Evolutionary conservation across 2,329 filamentous ascomycete genomes (phyloP), one percentile per base, ranked within the genome.

Genomic region (Hymenoscyphus fraxineus): DNA sequence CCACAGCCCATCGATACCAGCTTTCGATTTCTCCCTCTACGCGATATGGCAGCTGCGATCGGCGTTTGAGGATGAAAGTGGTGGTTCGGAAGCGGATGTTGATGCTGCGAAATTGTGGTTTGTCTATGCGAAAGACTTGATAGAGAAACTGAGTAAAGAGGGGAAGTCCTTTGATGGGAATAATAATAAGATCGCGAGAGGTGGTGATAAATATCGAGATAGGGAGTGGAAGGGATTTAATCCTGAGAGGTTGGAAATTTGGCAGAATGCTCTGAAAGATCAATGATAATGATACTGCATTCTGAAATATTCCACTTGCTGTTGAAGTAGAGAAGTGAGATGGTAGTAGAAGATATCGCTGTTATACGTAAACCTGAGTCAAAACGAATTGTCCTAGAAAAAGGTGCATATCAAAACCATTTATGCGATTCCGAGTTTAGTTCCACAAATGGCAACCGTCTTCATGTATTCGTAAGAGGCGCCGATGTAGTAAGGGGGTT

Each of bases 31-130:
- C 65, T 71, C 74, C 9, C 54, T 72, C 27, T 74, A 67, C 38
- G 73, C 65, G 7, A 65, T 76, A 12, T 76, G 74, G 74, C 64
- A 66, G 2, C 54, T 76, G 59, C 67, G 74, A n/a, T 61, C 61
- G 1, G 73, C 72, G 2, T 71, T 75, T 19, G 74, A 76, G 59
- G 67, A 68, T 44, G 55, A 61, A 6, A 60, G 64, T 3, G 47
- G 67, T 16, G 44, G 51, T 5, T 60, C 31, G 16, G 31, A 58
- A 0, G 68, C 71, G 7, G 64, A 71, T 32, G 68, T 56, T 5
- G 65, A 71, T 22, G 71, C 74, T 2, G 68, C 63, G 1, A 65
- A 63, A 39, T 27, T 72, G 3, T 75, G 74, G 73, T 61, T 74
- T 41, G 39, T 54, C 13, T 67, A 68, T 64, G 65, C 68, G 3